Base-by-base conservation (phyloP, 75 land plant genomes). In the Pinus taeda region DNA sequence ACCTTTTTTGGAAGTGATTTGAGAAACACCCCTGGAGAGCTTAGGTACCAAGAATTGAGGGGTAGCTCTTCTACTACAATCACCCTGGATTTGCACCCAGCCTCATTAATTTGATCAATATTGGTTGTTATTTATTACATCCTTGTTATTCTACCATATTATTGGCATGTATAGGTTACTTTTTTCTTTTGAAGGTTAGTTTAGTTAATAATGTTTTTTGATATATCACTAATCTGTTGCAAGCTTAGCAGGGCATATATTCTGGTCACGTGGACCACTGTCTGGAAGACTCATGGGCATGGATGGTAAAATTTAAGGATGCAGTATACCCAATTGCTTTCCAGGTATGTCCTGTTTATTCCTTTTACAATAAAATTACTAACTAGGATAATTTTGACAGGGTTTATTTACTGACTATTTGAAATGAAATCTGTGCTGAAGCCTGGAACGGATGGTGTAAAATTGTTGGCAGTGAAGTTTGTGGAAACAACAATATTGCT, bases 241-340 rank as follows among this genome's bases (percentile, higher is more conserved):
- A 18, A 60, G 61, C 49, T 65, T 75, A 72, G 26, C 84, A 96
- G 99, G 99, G 95, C 64, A 76, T 96, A 4, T 84, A 86, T 66
- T 85, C 89, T 11, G 87, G 89, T 57, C 92, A 89, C 75, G 78
- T 94, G 75, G 92, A 91, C 53, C 83, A 81, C 57, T 76, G 74
- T 57, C 79, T 92, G 39, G 77, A 86, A 81, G 85, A 88, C 73
- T 74, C 91, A 57, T 97, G 99, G 99, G 37, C 65, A 59, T 94
- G 84, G 79, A 86, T 92, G 88, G 81, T 83, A 49, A 85, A 88
- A 62, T 89, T 97, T 67, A 97, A 95, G 81, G 93, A 90, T n/a
- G n/a, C n/a, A n/a, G n/a, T n/a, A n/a, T n/a, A n/a, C n/a, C n/a
- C n/a, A n/a, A n/a, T n/a, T n/a, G 98, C 95, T 30, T 85, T 89